Base-by-base conservation (phyloP, 2,329 filamentous ascomycete genomes). In the Xylariaceae sp. region DNA sequence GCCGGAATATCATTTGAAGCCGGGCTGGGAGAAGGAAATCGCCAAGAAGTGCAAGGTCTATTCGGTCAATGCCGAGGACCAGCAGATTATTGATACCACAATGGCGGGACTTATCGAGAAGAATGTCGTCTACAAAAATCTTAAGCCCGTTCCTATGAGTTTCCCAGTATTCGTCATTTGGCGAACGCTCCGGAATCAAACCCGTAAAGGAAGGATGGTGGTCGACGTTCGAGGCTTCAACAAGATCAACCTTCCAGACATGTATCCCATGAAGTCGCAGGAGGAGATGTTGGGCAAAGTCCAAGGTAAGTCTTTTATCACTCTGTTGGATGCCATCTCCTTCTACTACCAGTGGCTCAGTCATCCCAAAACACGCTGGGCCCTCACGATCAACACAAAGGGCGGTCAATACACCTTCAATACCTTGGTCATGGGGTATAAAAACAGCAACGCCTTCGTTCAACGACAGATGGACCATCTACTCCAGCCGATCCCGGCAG, bases 141-240 rank as follows among this genome's bases (percentile, higher is more conserved):
- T 4, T 5, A 8, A 42, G n/a, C 44, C 30, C 8, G 15, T 34
- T 17, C 54, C 45, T 8, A 47, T 55, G 17, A 37, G 44, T n/a
- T 55, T 49, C 8, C 53, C 53, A 1, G 53, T 55, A 3, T 55
- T 55, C 10, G 53, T 55, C 4, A 18, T 55, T 1, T 55, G 44
- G 53, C 23, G 42, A 11, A 17, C 30, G 1, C 2, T n/a, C 1
- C 9, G 3, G 4, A 2, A 50, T 6, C 48, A 10, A 13, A 4
- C 4, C 2, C 8, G 13, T 1, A 53, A 53, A 3, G 39, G 51
- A 10, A 15, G 51, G 1, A 53, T 53, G 51, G 51, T 53, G 2
- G 17, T 53, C 37, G 51, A 53, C 18, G 23, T 53, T 2, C 8
- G 51, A 2, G 2, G 2, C 1, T 30, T 45, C 15, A 53, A 53